Percentiles rank a stretch among this genome's conserved stretches.
These are phyloP conservation scores for Globisporangium perplexum DNA, from an alignment of 352 stramenopile species.

Conservation along the genomic window DNA sequence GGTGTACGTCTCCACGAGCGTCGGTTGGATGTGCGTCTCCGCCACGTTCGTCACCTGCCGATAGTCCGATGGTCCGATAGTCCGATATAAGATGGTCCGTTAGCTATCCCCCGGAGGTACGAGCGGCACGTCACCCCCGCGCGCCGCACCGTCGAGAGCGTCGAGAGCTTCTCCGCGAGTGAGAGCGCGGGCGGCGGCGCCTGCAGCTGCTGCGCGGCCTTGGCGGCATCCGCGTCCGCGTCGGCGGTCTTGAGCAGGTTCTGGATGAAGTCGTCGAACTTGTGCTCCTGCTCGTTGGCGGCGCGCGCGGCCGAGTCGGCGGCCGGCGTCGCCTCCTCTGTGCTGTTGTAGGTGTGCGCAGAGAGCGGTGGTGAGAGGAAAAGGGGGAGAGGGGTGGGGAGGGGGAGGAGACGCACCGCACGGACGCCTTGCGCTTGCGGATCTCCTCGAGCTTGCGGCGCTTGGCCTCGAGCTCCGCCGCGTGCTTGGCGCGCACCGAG, in stretches of 20 bases:
- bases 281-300: slow-evolving; percentile 65
- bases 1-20: slow-evolving; percentile 78
- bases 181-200: slow-evolving; percentile 30
- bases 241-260: slow-evolving; percentile 72
- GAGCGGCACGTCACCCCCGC: not conserved
- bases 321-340: slow-evolving; percentile 9
- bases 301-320: slow-evolving; percentile 42
- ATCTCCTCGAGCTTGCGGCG: slow-evolving; percentile 90
- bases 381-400: too few species aligned
- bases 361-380: not conserved
- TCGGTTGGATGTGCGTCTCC: slow-evolving; percentile 78
- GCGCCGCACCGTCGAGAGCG: slow-evolving; percentile 55
- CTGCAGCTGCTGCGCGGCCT: slow-evolving; percentile 10
- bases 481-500: slow-evolving; percentile 77
- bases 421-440: slow-evolving; percentile 72
- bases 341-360: slow-evolving; percentile 14
- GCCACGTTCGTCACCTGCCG: slow-evolving; percentile 54
- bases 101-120: too few species aligned
- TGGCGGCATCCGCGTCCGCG: slow-evolving; percentile 11
- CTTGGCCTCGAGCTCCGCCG: slow-evolving; percentile 83
- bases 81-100: too few species aligned
- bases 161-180: slow-evolving; percentile 69
- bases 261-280: slow-evolving; percentile 84
- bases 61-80: too few species aligned
- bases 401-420: slow-evolving; percentile 28